These are phyloP conservation scores for Immersiporthe knoxdaviesiana DNA, from an alignment of 2,329 filamentous ascomycete genomes.

Conservation along the genomic window DNA sequence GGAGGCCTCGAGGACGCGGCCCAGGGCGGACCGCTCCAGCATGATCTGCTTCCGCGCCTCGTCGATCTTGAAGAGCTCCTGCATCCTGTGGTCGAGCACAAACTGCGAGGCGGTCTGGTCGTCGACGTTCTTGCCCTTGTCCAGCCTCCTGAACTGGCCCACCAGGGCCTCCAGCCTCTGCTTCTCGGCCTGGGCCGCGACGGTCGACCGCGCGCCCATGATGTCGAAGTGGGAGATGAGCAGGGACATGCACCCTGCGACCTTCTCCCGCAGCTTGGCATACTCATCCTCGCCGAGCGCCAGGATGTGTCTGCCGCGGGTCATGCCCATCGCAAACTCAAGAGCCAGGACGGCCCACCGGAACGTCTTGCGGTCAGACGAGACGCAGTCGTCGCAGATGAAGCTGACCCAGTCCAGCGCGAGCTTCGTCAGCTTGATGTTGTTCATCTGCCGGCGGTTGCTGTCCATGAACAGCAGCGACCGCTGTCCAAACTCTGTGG, in stretches of 20 bases:
- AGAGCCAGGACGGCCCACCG: conserved; percentile 94
- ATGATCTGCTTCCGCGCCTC: conserved; percentile 77
- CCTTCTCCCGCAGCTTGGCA: conserved; percentile 78
- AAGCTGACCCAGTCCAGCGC: conserved; percentile 97
- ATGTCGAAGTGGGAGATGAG: conserved; percentile 99
- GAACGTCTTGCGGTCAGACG: conserved; percentile 93
- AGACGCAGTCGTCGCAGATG: conserved; percentile 94
- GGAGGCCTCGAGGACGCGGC: conserved; percentile 87
- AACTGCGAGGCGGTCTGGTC: conserved; percentile 83
- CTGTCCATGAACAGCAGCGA: conserved; percentile 95
- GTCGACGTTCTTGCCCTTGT: conserved; percentile 72
- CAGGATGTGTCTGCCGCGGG: conserved; percentile 89
- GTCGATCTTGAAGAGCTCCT: conserved; percentile 76
- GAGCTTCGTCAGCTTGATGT: conserved; percentile 89
- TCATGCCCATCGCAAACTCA: conserved; percentile 98
- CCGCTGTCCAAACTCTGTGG: conserved; percentile 97
- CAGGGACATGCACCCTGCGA: conserved; percentile 95
- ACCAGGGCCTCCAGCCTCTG: conserved; percentile 81
- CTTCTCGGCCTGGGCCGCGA: conserved; percentile 92
- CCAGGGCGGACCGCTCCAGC: conserved; percentile 83
- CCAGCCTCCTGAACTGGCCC: conserved; percentile 75
- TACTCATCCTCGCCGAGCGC: conserved; percentile 89
- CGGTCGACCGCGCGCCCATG: conserved; percentile 91
- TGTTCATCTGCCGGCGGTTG: conserved; percentile 95
- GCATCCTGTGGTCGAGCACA: conserved; percentile 75